Base-by-base conservation (phyloP, 805 yeast genomes). In the Wilhelminamyces savonicus region DNA sequence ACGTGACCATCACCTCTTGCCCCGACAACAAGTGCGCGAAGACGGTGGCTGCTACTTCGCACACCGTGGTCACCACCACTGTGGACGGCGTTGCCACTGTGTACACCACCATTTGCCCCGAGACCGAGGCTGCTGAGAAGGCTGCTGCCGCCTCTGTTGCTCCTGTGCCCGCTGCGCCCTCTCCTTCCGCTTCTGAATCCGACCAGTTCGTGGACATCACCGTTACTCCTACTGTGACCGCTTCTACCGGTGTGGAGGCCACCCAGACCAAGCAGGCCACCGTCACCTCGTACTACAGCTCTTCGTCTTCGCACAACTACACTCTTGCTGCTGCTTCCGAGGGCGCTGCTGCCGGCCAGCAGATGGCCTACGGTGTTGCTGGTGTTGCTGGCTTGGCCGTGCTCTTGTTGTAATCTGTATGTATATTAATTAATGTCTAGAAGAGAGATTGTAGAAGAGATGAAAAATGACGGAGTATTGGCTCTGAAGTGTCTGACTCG, bases 181-280 rank as follows among this genome's bases (percentile, higher is more conserved):
- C 42, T 27, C 20, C 38, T 15, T 31, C 36, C 22, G 26, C 39
- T 15, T 34, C 30, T 17, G 65, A 59, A 25, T 48, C 50, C 18
- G 50, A 59, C 47, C 44, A 58, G 27, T 67, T 62, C 48, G 71
- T 68, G 30, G 75, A 71, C 41, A 56, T 61, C 43, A 69, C 76
- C 36, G 50, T 63, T 35, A 71, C 76, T 27, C 76, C 76, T 43
- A 56, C 65, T 31, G 66, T 56, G 28, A 60, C 70, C 33, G 54
- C 51, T n/a, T 62, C 75, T 21, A 60, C 66, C 31, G 67, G 59
- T 45, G 68, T 65, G 35, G 65, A 69, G 38, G 64, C 70, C 32
- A 67, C 71, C 30, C 41, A 41, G 19, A 46, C 50, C 38, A 37
- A 39, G 14, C 69, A 62, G 48, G 48, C 60, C 29, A 63, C 72